Evolutionary conservation across 2,329 filamentous ascomycete species (phyloP), one percentile per base, ranked within the genome.

Genomic region (Cercospora sp.): DNA sequence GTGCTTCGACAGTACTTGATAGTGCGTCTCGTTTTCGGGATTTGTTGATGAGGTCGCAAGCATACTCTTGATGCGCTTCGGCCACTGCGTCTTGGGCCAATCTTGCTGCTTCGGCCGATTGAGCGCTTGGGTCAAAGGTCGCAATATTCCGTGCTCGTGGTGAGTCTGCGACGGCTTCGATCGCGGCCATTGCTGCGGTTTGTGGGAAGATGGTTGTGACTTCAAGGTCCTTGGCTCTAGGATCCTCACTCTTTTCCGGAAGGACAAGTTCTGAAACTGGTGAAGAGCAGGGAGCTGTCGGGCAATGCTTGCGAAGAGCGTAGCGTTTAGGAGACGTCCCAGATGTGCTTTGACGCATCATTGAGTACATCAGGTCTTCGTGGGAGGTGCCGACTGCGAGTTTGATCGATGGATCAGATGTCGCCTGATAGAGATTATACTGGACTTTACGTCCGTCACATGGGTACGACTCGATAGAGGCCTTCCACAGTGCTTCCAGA

Each of bases 11-110:
- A 5, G 72, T 66, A 53, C 74, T 73, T 16, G 55, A 60, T 9
- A 74, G 66, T 42, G 66, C 69, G 57, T 75, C 70, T 28, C 72
- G 69, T 28, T 76, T 72, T 10, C 79, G 76, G 13, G 79, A 72
- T n/a, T 74, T 78, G 86, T 89, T 93, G n/a, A 91, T 87, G 2
- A 94, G 85, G 2, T 89, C 85, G 26, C 88, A 91, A 72, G 87
- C 89, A 79, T 93, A 90, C 33, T 86, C 84, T 76, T 91, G 87
- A 0, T 90, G 90, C 36, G 89, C 86, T 67, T 84, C 83, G 3
- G 89, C 83, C 9, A 89, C 85, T 0, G 85, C 82, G 2, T 85
- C 82, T 75, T 91, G 87, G 53, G 85, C 82, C 2, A 89, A 80
- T 28, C 85, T 83, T 67, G 90, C 87, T 1, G 89, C 81, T 1